Conservation (phyloP, 2,329 filamentous ascomycete genomes). For the Paracamarosporium sp. region DNA sequence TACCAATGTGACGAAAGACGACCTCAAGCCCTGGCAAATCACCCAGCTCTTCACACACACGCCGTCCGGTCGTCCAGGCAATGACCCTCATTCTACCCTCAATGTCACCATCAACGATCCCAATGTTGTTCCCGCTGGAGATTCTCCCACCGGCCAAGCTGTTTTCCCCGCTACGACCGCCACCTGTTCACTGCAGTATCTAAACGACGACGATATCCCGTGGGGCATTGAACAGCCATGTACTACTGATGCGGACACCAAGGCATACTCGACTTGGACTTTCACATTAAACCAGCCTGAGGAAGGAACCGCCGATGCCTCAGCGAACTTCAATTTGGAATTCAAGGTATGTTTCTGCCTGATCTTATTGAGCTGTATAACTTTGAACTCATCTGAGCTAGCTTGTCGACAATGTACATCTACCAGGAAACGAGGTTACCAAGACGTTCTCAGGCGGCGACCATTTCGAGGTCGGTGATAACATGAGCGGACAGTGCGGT, state of each 20-base stretch:
- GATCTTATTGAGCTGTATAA: not conserved
- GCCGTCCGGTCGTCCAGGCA: conserved; percentile 17
- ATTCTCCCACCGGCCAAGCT: not conserved
- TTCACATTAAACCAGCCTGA: conserved; percentile 1
- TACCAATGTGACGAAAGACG: not conserved
- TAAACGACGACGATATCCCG: not conserved
- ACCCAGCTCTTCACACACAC: conserved; percentile 14
- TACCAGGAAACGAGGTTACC: not conserved
- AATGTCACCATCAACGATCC: conserved; percentile 14
- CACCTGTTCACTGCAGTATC: conserved; percentile 3
- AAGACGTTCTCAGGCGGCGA: conserved; percentile 9
- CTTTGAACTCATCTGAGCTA: not conserved
- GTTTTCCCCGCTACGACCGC: conserved; percentile 6
- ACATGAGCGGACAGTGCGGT: conserved; percentile 16
- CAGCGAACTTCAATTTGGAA: conserved; percentile 11
- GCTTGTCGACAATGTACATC: not conserved
- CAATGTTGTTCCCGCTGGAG: not conserved
- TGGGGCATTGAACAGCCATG: conserved; percentile 7
- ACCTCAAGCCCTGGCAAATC: conserved; percentile 13
- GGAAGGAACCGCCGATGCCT: not conserved
- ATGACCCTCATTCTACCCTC: conserved; percentile 13
- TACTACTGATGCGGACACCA: conserved; percentile 1
- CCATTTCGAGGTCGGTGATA: conserved; percentile 13
- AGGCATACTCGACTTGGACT: conserved; percentile 6
- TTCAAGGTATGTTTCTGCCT: conserved; percentile 10